Evolutionary conservation across 2,329 filamentous ascomycete species (phyloP).

Genomic region (Coleophoma crateriformis): DNA sequence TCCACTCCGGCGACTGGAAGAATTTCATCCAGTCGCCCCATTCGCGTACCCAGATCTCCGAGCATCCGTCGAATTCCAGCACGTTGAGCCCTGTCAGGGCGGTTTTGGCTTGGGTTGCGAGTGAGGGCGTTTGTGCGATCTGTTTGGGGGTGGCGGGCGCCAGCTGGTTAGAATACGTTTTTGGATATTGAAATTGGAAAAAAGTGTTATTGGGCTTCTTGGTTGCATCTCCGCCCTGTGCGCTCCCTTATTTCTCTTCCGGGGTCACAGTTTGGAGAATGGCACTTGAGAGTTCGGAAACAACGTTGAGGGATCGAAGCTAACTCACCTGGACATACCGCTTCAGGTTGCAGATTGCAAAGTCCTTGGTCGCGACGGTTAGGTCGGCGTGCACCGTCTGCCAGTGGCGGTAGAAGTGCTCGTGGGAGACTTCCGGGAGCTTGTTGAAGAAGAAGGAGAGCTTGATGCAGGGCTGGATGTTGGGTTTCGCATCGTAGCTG

Average conservation of each 20-base stretch:
- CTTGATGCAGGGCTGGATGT: conserved; percentile 7
- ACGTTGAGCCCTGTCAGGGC: background rate
- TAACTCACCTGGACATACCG: conserved; percentile 6
- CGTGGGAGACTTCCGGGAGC: conserved; percentile 1
- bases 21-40: conserved; percentile 6
- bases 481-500: conserved; percentile 3
- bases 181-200: no score
- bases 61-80: conserved; percentile 6
- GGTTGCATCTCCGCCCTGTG: no score
- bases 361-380: conserved; percentile 2
- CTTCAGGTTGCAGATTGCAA: background rate
- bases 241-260: no score
- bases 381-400: conserved; percentile 6
- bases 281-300: no score
- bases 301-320: background rate
- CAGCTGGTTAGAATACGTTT: no score
- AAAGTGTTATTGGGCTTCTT: no score
- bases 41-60: conserved; percentile 6
- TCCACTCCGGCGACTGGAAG: conserved; percentile 4
- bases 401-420: conserved; percentile 6
- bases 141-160: no score
- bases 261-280: no score
- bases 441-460: conserved; percentile 7
- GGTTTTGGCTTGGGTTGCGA: no score
- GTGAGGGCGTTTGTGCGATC: no score